Percentiles rank a stretch among this genome's conserved stretches.
Conservation (phyloP, 345 rosid species). For the Xanthoceras sorbifolium region DNA sequence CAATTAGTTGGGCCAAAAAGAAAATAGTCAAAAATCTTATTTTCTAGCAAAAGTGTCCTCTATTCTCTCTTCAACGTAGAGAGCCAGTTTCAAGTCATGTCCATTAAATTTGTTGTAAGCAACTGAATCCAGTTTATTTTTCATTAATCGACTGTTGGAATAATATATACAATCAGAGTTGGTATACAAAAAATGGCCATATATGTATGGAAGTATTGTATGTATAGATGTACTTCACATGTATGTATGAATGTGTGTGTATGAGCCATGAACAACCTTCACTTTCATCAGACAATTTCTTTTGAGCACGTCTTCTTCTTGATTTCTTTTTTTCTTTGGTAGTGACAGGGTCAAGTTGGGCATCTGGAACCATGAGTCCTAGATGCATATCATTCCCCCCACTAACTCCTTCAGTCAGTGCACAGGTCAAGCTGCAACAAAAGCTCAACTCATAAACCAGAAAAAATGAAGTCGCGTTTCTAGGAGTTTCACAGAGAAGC, state of each 20-base stretch:
- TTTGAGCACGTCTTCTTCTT: conserved; percentile 39
- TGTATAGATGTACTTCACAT: neutral
- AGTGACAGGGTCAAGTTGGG: conserved; percentile 23
- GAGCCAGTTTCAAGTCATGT: conserved; percentile 1
- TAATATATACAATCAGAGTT: neutral
- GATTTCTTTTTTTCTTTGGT: conserved; percentile 53
- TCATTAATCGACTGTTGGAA: neutral
- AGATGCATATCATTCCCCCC: conserved; percentile 26
- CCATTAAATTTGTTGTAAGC: neutral
- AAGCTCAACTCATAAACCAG: conserved; percentile 18
- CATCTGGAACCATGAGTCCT: conserved; percentile 25
- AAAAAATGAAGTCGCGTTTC: neutral
- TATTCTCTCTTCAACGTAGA: conserved; percentile 3
- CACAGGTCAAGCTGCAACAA: conserved; percentile 47
- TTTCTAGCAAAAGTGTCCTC: neutral
- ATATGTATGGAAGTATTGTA: neutral
- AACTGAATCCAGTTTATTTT: neutral
- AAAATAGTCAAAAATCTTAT: neutral
- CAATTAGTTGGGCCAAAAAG: neutral
- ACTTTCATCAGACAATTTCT: conserved; percentile 32
- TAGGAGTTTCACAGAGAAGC: neutral
- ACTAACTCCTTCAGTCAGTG: conserved; percentile 28
- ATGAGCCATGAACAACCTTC: conserved; percentile 49
- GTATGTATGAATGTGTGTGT: neutral
- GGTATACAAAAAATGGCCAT: neutral